Evolutionary conservation across 2,329 filamentous ascomycete genomes (phyloP), one percentile per base, ranked within the genome.

Genomic region (Fusarium buxicola): DNA sequence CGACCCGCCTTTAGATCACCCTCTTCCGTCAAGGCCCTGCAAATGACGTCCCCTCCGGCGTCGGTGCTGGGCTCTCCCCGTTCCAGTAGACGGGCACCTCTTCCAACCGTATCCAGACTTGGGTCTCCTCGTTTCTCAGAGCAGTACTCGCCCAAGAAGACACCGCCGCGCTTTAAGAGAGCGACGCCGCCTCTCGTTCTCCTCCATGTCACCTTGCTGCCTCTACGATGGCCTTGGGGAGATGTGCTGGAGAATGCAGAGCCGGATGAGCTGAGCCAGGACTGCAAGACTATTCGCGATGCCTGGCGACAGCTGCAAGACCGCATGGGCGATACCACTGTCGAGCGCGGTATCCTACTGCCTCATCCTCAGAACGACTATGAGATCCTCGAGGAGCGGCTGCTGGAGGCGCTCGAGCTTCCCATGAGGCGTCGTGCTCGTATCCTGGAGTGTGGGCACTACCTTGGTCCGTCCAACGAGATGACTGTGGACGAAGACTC

Each of bases 351-450:
- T 3, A 83, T 95, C 30, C 79, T 95, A 38, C 82, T 95, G 8
- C 86, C 90, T 2, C 92, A 95, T 72, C 92, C 92, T 1, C 86
- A 91, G 66, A 89, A 89, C 53, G 91, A 94, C 73, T 94, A 91
- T 69, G 91, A 94, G 74, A 78, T 92, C 54, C 82, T 95, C 0
- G 90, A 94, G 76, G 91, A 94, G 77, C 82, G 91, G 25, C 80
- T 94, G 30, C 78, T 94, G 3, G 91, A 94, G 74, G 88, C 89
- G 2, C 76, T 94, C 40, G 91, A 92, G 73, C 80, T 94, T 13
- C 88, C 87, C 2, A 79, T 88, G 27, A 80, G 81, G 13, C 80
- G 84, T 2, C 80, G 86, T n/a, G 89, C 90, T 3, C 83, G 89
- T 4, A 87, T 94, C 38, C 81, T 92, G 7, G 89, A 89, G 68